Evolutionary conservation across 257 asterid genomes (phyloP).

Genomic region (Fraxinus cuspidata): DNA sequence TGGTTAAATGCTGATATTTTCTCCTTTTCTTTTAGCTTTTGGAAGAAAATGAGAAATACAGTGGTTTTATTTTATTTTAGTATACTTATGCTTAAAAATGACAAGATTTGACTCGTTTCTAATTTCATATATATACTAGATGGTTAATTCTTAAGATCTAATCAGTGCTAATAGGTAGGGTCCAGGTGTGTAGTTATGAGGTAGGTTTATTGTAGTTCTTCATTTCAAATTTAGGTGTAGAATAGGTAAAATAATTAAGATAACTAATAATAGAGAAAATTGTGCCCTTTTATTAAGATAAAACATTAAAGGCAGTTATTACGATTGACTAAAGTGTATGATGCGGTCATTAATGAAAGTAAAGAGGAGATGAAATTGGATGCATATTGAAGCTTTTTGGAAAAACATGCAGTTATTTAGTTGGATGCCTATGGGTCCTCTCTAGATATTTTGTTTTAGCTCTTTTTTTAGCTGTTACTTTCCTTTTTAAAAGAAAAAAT

Average conservation of each 20-base stretch:
- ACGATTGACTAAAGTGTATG: constrained; percentile 5
- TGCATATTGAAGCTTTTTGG: constrained; percentile 18
- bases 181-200: background rate
- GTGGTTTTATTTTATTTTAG: background rate
- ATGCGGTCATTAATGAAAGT: constrained; percentile 8
- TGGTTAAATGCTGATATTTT: constrained; percentile 12
- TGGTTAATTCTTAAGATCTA: background rate
- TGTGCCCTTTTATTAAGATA: background rate
- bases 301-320: background rate
- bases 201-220: background rate
- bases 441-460: background rate
- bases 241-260: constrained; percentile 6
- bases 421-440: constrained; percentile 1
- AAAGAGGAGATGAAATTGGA: constrained; percentile 23
- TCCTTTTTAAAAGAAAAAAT: background rate
- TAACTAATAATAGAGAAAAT: constrained; percentile 8
- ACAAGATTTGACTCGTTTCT: background rate
- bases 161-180: constrained; percentile 20
- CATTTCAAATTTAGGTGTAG: constrained; percentile 10
- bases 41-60: background rate
- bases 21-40: constrained; percentile 14
- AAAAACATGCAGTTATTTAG: background rate
- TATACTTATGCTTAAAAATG: too few species aligned
- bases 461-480: background rate
- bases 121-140: background rate